phyloP scores from a whole-genome alignment of 331 rosid genomes.

The Arachis monticola region DNA sequence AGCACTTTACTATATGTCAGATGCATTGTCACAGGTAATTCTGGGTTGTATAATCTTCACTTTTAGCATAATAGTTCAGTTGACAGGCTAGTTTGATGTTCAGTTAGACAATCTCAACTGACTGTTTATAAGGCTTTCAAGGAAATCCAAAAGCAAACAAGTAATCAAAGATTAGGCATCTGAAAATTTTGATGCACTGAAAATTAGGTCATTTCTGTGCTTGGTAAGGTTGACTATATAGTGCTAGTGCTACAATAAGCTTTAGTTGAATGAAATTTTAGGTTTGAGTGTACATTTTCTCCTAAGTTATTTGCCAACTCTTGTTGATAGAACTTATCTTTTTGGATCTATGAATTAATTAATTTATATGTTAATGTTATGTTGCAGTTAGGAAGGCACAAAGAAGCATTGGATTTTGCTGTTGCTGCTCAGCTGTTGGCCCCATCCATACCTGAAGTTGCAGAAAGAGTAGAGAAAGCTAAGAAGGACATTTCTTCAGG shows the following conservation, averaged over 20 bases:
- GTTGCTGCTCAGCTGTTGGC: conserved; percentile 66
- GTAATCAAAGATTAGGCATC: conserved; percentile 1
- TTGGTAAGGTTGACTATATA: conserved; percentile 23
- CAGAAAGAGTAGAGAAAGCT: conserved; percentile 73
- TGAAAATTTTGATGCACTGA: not conserved
- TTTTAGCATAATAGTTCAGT: conserved; percentile 14
- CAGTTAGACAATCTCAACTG: not conserved
- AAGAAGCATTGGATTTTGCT: conserved; percentile 90
- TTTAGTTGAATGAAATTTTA: not conserved
- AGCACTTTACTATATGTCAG: conserved; percentile 75
- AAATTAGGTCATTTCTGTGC: conserved; percentile 6
- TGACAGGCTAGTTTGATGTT: not conserved
- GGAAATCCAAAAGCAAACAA: conserved; percentile 19
- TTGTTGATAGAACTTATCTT: conserved; percentile 21
- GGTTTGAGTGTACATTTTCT: not conserved
- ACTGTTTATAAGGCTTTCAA: not conserved
- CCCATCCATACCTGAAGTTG: conserved; percentile 70
- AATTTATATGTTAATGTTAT: conserved; percentile 35
- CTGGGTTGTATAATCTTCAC: conserved; percentile 26
- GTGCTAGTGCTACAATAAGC: conserved; percentile 20
- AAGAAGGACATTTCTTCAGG: conserved; percentile 85
- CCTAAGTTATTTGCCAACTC: conserved; percentile 3
- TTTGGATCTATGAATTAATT: conserved; percentile 25
- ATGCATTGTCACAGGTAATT: conserved; percentile 91
- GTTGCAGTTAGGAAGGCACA: conserved; percentile 81